Conservation (phyloP, 1,284 basidiomycete genomes). For the Rhodofomes roseus region DNA sequence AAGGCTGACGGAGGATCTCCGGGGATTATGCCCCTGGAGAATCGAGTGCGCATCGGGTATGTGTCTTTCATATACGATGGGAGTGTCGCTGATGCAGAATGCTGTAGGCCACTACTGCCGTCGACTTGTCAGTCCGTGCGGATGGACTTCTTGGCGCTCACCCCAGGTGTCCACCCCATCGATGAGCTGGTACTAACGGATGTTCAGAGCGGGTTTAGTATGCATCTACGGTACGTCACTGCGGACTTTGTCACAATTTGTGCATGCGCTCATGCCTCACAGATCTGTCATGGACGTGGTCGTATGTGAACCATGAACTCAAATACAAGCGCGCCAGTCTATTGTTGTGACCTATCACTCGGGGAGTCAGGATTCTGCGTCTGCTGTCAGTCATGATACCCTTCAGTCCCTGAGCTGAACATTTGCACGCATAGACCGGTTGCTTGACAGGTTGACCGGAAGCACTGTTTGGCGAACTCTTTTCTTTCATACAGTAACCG, state of each 20-base stretch:
- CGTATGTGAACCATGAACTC: constrained; percentile 43
- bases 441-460: too few relatives aligned
- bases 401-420: too few relatives aligned
- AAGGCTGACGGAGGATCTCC: constrained; percentile 39
- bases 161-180: constrained; percentile 76
- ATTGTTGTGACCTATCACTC: not conserved
- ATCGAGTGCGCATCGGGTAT: constrained; percentile 78
- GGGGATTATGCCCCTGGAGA: constrained; percentile 76
- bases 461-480: too few relatives aligned
- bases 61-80: constrained; percentile 23
- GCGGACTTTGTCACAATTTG: not conserved
- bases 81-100: not conserved
- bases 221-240: constrained; percentile 64
- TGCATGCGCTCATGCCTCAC: not conserved
- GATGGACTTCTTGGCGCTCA: constrained; percentile 80
- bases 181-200: constrained; percentile 74
- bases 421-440: too few relatives aligned
- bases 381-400: not conserved
- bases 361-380: not conserved
- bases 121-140: constrained; percentile 83
- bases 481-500: too few relatives aligned
- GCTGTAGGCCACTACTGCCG: constrained; percentile 62
- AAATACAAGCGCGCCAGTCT: not conserved
- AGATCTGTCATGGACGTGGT: constrained; percentile 69
- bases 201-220: constrained; percentile 64